Evolutionary conservation across 176 grass and related monocot genomes (phyloP).

Genomic region (Phoenix dactylifera): DNA sequence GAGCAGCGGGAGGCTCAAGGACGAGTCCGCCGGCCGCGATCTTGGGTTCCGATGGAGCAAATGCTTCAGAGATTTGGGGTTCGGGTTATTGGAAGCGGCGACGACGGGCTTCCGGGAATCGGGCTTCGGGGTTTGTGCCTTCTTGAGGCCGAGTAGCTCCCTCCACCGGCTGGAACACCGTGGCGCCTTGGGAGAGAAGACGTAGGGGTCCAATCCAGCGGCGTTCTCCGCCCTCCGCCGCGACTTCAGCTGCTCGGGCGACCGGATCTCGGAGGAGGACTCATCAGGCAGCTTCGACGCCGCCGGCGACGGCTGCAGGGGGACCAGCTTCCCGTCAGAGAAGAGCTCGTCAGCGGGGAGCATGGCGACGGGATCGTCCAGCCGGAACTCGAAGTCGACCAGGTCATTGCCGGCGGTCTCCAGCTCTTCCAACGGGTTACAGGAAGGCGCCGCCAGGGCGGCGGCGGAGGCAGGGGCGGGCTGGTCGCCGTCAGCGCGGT

Average conservation of each 20-base stretch:
- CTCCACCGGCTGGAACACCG: slow-evolving; percentile 87
- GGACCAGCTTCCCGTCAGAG: slow-evolving; percentile 78
- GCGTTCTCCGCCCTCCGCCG: slow-evolving; percentile 12
- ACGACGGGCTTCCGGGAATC: slow-evolving; percentile 15
- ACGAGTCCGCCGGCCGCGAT: slow-evolving; percentile 17
- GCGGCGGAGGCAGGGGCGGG: neutral
- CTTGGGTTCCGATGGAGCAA: slow-evolving; percentile 55
- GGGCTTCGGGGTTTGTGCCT: slow-evolving; percentile 30
- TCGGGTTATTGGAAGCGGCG: neutral
- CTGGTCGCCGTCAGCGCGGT: slow-evolving; percentile 3
- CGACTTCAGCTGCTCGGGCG: slow-evolving; percentile 30
- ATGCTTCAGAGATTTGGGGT: slow-evolving; percentile 38
- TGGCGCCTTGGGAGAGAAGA: slow-evolving; percentile 89
- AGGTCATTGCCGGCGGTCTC: slow-evolving; percentile 47
- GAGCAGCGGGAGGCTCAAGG: slow-evolving; percentile 49
- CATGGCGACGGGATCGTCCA: slow-evolving; percentile 60
- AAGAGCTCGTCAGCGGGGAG: slow-evolving; percentile 86
- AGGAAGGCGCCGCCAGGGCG: too few relatives aligned
- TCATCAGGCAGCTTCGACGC: neutral
- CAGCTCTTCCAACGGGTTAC: slow-evolving; percentile 8
- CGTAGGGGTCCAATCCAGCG: slow-evolving; percentile 41
- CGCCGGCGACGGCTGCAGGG: slow-evolving; percentile 21
- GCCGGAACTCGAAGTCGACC: slow-evolving; percentile 83
- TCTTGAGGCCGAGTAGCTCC: slow-evolving; percentile 67
- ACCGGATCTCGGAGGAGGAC: neutral